phyloP scores from a whole-genome alignment of 305 asterid genomes.

The Plantago rigida region DNA sequence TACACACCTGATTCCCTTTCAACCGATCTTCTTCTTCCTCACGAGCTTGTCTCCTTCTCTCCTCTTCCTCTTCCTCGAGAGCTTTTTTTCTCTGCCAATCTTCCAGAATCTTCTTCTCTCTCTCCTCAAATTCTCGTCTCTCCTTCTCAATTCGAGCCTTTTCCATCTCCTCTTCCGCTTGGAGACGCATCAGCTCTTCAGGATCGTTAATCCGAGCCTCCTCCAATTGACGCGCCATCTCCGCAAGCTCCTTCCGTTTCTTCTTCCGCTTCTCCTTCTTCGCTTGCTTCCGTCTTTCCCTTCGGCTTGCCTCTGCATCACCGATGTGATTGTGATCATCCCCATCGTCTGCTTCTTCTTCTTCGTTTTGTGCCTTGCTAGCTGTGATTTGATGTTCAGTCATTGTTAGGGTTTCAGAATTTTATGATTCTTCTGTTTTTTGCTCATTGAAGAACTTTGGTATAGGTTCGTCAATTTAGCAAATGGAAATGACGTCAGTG shows the following conservation, averaged over 20 bases:
- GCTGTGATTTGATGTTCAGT: constrained; percentile 19
- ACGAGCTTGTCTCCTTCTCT: constrained; percentile 39
- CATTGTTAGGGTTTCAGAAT: constrained; percentile 30
- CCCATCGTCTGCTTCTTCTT: constrained; percentile 17
- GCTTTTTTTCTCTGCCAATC: constrained; percentile 54
- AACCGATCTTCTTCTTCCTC: constrained; percentile 42
- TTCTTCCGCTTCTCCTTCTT: constrained; percentile 89
- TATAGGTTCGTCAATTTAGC: too few relatives aligned
- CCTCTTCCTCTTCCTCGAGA: constrained; percentile 48
- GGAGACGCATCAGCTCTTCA: constrained; percentile 57
- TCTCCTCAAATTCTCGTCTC: constrained; percentile 66
- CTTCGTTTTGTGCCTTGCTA: constrained; percentile 17
- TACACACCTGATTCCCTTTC: constrained; percentile 40
- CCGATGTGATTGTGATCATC: neutral
- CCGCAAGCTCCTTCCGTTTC: constrained; percentile 70
- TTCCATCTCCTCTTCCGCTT: constrained; percentile 67
- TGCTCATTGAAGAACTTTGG: too few relatives aligned
- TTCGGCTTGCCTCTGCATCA: constrained; percentile 32
- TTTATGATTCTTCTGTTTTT: neutral
- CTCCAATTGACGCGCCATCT: constrained; percentile 57
- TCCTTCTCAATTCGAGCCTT: constrained; percentile 57
- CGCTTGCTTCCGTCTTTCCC: constrained; percentile 63
- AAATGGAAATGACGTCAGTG: too few relatives aligned
- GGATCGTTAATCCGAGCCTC: constrained; percentile 67
- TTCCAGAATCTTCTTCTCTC: constrained; percentile 61